phyloP scores from a whole-genome alignment of 2,329 filamentous ascomycete species.

The Botrytis fabae region DNA sequence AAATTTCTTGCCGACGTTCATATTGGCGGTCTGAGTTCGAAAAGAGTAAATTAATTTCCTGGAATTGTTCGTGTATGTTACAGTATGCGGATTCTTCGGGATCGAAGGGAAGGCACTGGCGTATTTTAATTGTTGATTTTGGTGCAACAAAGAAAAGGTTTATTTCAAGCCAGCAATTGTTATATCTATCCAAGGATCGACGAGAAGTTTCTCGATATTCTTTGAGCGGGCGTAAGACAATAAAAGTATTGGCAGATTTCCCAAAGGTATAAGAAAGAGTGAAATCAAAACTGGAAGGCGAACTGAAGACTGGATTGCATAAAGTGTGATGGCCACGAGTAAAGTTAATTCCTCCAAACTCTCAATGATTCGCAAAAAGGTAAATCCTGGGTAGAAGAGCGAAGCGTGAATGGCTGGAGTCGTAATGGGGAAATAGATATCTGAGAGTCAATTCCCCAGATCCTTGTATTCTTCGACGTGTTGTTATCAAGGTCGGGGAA shows the following conservation, averaged over 20 bases:
- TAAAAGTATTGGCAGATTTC: not conserved
- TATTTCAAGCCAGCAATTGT: not conserved
- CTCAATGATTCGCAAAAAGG: slow-evolving; percentile 2
- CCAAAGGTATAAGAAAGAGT: not conserved
- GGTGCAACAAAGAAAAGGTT: slow-evolving; percentile 10
- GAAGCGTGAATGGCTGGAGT: slow-evolving; percentile 1
- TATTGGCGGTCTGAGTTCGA: slow-evolving; percentile 31
- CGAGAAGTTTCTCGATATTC: not conserved
- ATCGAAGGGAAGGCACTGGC: not conserved
- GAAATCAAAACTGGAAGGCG: slow-evolving; percentile 7
- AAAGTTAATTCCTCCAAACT: slow-evolving; percentile 15
- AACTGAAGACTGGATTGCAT: slow-evolving; percentile 15
- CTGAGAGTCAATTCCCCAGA: slow-evolving; percentile 6
- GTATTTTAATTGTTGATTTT: slow-evolving; percentile 2
- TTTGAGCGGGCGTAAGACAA: not conserved
- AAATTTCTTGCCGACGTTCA: slow-evolving; percentile 70
- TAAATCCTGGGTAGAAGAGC: slow-evolving; percentile 2
- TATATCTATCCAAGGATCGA: slow-evolving; percentile 13
- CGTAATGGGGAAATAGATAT: slow-evolving; percentile 6
- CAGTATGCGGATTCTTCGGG: not conserved
- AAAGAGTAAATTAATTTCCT: not conserved
- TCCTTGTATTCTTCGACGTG: slow-evolving; percentile 18
- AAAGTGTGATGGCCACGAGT: slow-evolving; percentile 4
- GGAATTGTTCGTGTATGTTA: not conserved
- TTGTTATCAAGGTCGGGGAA: slow-evolving; percentile 7